Base-by-base conservation (phyloP, 257 asterid genomes). In the Rhazya stricta region DNA sequence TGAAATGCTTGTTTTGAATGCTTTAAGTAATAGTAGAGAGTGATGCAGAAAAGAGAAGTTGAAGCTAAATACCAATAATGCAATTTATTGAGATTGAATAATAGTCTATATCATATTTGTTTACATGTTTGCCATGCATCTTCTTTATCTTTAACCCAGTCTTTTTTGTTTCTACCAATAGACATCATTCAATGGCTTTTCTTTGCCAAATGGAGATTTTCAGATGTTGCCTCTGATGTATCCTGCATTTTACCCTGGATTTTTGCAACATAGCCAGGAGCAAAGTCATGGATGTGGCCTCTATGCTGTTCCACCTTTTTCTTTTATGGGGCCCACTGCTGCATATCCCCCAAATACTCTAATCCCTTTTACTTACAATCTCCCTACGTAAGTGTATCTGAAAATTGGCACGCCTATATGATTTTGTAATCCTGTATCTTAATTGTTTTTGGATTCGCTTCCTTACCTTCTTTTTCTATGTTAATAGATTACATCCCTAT, bases 231-330 rank as follows among this genome's bases (percentile, higher is more conserved):
- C 80, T n/a, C 16, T 72, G 37, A 73, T 79, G 86, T 75, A 79
- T 70, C 86, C 85, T 42, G 68, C 72, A 29, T 79, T 72, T 37
- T 69, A 75, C 76, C 85, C 86, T 69, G 80, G 83, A 9, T 18
- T 78, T 69, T 60, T 54, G 70, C 88, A 81, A 60, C 86, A 76
- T 69, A 73, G 70, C 58, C 90, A 87, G 79, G 99, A 92, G 75
- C 91, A 77, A 86, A 88, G 88, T 79, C 92, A 76, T 77, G 98
- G 98, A 41, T 96, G 91, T 43, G 99, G 99, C 67, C 87, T 94
- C 41, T 94, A 94, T 86, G 99, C 98, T 74, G 97, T 94, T 79
- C 86, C 93, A 1, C 85, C 85, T 74, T 79, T 30, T 83, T 93
- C 97, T 9, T 73, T 76, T 71, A 79, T 76, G 89, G 97, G 91